These are phyloP conservation scores for Effrenium voratum DNA, from an alignment of 73 alveolate species.

Conservation along the genomic window DNA sequence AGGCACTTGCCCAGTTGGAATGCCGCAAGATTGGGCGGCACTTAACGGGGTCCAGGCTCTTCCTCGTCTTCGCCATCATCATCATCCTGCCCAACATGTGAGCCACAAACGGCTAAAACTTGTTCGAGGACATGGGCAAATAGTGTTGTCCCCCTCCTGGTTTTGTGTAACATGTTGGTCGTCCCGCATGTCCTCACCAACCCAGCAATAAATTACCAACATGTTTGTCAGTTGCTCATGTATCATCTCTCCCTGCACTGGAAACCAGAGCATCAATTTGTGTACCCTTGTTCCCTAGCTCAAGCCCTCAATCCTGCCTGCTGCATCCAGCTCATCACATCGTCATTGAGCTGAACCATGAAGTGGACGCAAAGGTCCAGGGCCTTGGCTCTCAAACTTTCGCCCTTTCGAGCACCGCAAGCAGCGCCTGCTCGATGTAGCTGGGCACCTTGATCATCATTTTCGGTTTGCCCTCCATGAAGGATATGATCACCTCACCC, in stretches of 20 bases:
- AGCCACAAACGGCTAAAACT: neutral
- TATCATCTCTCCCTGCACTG: too few relatives aligned
- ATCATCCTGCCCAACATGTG: slow-evolving; percentile 31
- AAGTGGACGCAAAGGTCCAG: slow-evolving; percentile 62
- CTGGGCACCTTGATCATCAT: slow-evolving; percentile 62
- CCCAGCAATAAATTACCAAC: too few relatives aligned
- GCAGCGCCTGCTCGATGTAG: slow-evolving; percentile 66
- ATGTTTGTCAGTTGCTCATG: too few relatives aligned
- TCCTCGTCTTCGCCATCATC: slow-evolving; percentile 79
- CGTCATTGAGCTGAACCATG: slow-evolving; percentile 87
- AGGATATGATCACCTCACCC: slow-evolving; percentile 55
- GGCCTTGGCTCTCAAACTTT: slow-evolving; percentile 3
- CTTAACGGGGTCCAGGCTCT: neutral
- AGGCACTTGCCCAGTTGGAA: neutral
- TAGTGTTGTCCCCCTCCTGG: neutral
- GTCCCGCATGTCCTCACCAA: neutral
- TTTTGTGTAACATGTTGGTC: neutral
- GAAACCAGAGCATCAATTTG: too few relatives aligned
- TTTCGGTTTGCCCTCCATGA: slow-evolving; percentile 90
- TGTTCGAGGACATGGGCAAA: too few relatives aligned
- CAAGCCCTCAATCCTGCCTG: slow-evolving; percentile 19
- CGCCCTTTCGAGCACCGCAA: neutral
- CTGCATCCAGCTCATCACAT: slow-evolving; percentile 66
- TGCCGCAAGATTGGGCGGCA: too few relatives aligned
- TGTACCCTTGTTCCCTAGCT: too few relatives aligned